These are phyloP conservation scores for Thermothielavioides terrestris DNA, from an alignment of 495 filamentous ascomycete species.

Conservation along the genomic window DNA sequence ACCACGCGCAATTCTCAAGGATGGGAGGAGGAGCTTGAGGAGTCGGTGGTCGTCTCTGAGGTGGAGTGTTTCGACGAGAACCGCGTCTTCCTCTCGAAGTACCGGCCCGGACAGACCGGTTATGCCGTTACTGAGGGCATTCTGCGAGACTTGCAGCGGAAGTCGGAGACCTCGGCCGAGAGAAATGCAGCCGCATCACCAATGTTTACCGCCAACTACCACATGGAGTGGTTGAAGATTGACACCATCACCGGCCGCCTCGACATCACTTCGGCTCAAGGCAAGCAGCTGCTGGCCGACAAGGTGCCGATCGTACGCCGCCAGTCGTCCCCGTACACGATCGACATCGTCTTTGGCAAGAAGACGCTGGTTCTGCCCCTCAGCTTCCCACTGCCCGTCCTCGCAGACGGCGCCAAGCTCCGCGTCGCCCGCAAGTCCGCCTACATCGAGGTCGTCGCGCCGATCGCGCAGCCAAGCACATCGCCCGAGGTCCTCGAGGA, in stretches of 20 bases:
- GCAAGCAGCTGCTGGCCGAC: conserved; percentile 20
- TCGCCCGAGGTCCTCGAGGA: conserved; percentile 12
- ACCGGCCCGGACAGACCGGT: conserved; percentile 13
- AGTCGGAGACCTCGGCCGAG: neutral
- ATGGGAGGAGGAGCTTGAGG: conserved; percentile 9
- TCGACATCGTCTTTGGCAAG: conserved; percentile 27
- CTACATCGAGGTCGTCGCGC: conserved; percentile 39
- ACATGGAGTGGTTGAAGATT: conserved; percentile 5
- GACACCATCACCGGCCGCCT: conserved; percentile 20
- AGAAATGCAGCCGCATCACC: neutral
- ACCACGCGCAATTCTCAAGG: conserved; percentile 1
- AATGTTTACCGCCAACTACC: conserved; percentile 6
- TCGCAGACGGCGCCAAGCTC: conserved; percentile 23
- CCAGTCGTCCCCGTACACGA: conserved; percentile 25
- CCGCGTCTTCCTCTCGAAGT: conserved; percentile 31
- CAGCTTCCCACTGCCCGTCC: conserved; percentile 36
- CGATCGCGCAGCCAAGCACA: conserved; percentile 19
- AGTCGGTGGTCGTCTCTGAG: conserved; percentile 15
- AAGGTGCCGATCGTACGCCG: conserved; percentile 23
- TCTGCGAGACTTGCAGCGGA: neutral
- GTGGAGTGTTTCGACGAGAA: conserved; percentile 13
- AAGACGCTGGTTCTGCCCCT: conserved; percentile 15
- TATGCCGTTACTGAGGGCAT: conserved; percentile 10
- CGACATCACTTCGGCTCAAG: conserved; percentile 20
- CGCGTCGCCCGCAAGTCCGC: conserved; percentile 38